Base-by-base conservation (phyloP, 352 stramenopile species). In the Blastocystis sp. region DNA sequence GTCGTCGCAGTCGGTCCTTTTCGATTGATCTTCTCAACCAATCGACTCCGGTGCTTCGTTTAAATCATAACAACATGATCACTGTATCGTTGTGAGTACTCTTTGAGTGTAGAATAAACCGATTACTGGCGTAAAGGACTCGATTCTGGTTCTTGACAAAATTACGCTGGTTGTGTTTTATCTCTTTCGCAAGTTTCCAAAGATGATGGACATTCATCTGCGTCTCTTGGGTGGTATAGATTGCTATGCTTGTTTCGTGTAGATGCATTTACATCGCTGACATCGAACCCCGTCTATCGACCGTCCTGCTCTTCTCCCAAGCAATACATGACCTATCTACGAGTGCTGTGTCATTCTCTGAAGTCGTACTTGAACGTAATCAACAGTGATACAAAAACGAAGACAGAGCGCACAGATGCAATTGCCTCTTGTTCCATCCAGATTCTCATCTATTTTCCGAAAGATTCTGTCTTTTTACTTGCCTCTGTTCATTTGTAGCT, bases 11-110 rank as follows among this genome's bases (percentile, higher is more conserved):
- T 29, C 73, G 73, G 9, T 84, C 73, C 2, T 37, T 84, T 6
- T 84, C 73, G 3, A 61, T 84, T 23, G 73, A 84, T 45, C 73
- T 84, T 4, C 45, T 84, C 18, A 84, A 84, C 50, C 73, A 84
- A 29, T 55, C 73, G 26, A 66, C 73, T 0, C 68, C 73, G 47
- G 47, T 64, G 45, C 73, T 84, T 18, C 73, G 53, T 3, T 37
- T 47, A 18, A 53, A 68, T 18, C 73, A 53, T 55, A 84, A 68
- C 47, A 84, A 53, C 56, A 47, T 37, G 15, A 68, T 84, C 47
- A 84, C 73, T 26, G 73, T 84, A 55, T 8, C 26, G 15, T 63
- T 43, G 8, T 41, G 3, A 0, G 23, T 11, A 11, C 73, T 8
- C 3, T 26, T 13, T 66, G 26, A 63, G 13, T 37, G 20, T 47